Evolutionary conservation across 2,329 filamentous ascomycete genomes (phyloP).

Genomic region (Plenodomus lindquistii): DNA sequence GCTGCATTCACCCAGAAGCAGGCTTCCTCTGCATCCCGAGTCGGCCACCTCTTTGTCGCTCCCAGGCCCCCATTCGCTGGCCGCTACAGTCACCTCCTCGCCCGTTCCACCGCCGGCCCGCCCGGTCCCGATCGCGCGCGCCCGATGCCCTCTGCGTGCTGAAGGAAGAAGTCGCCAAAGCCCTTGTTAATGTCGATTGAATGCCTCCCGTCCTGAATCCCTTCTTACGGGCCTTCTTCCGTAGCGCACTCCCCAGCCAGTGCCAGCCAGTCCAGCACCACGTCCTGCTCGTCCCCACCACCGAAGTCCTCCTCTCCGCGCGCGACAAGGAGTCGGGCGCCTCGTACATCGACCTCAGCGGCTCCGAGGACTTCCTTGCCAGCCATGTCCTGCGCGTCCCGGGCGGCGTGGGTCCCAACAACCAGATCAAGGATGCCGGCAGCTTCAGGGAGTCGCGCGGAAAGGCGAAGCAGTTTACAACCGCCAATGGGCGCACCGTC

Average conservation of each 20-base stretch:
- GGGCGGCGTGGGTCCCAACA: conserved; percentile 50
- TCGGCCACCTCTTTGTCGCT: conserved; percentile 1
- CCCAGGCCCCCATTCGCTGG: conserved; percentile 27
- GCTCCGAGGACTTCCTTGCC: conserved; percentile 90
- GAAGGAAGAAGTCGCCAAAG: conserved; percentile 14
- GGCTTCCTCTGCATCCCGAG: conserved; percentile 19
- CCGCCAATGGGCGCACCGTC: conserved; percentile 88
- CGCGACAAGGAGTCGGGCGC: conserved; percentile 85
- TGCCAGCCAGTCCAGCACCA: conserved; percentile 90
- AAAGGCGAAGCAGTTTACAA: conserved; percentile 93
- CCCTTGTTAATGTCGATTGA: conserved; percentile 56
- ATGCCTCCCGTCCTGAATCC: conserved; percentile 97
- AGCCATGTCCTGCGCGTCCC: conserved; percentile 95
- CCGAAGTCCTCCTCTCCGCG: conserved; percentile 84
- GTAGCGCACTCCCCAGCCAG: conserved; percentile 88
- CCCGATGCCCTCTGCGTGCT: conserved; percentile 34
- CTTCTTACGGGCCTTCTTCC: conserved; percentile 98
- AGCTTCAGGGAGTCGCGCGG: conserved; percentile 79
- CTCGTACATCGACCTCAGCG: conserved; percentile 76
- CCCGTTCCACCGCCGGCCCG: conserved; percentile 20
- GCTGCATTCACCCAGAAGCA: background rate
- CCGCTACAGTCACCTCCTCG: conserved; percentile 13
- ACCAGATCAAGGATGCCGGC: conserved; percentile 55
- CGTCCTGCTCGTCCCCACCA: conserved; percentile 89
- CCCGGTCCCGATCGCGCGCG: conserved; percentile 24